Evolutionary conservation across 2,329 filamentous ascomycete species (phyloP), one percentile per base, ranked within the genome.

Genomic region (Coniochaeta pulveracea): DNA sequence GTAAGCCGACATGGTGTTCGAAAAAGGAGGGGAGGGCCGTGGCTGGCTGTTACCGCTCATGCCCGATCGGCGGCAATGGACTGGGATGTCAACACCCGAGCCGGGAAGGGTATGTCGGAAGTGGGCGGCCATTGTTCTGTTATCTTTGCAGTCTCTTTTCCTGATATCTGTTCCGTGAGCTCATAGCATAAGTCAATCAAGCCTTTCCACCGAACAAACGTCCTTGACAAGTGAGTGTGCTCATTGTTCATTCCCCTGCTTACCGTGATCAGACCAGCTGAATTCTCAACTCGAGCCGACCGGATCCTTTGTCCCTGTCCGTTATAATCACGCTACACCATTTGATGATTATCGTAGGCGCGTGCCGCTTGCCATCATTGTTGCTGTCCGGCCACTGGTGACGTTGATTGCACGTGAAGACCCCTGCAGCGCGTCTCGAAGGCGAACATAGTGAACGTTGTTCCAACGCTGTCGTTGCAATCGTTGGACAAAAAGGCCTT

Each of bases 121-220:
- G n/a, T n/a, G n/a, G n/a, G n/a, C n/a, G n/a, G n/a, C n/a, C n/a
- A n/a, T 16, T 17, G 22, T 2, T 21, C 18, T n/a, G 19, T 31
- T 21, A 18, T 37, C 16, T 37, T 14, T 29, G 32, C 24, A 28
- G 34, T 24, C 35, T 41, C 19, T 27, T 35, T 23, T 18, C n/a
- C n/a, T n/a, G n/a, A n/a, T n/a, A 29, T 33, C 27, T 37, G 14
- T 42, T 18, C 36, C 27, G 6, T 33, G 39, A 11, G n/a, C 24
- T 42, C 26, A 28, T 42, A 39, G 37, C 41, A 43, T 42, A 47
- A 47, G 47, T 47, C 48, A 51, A 48, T 48, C 48, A 51, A 49
- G 47, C 45, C 43, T 40, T 41, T 38, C 39, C 32, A 45, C 38
- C 38, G 22, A 37, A 35, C 14, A 18, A 24, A n/a, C 22, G 9